Conservation (phyloP, 106 monocot genomes). For the Dioscorea alata region DNA sequence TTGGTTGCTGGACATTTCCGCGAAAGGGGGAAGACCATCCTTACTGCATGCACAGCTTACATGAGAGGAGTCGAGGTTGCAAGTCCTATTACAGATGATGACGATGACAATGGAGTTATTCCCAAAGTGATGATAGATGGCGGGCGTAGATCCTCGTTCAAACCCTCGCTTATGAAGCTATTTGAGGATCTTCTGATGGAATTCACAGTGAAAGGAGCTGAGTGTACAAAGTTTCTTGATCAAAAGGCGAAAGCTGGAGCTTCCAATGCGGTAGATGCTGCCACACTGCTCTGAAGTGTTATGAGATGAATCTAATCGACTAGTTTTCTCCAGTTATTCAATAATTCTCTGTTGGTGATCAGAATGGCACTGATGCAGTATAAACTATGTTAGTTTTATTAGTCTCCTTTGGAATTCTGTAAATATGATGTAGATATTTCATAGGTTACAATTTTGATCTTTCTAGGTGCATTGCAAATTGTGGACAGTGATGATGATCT, state of each 20-base stretch:
- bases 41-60: constrained; percentile 43
- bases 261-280: constrained; percentile 1
- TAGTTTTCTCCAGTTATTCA: too few species aligned
- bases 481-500: too few species aligned
- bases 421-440: too few species aligned
- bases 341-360: too few species aligned
- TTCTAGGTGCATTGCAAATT: too few species aligned
- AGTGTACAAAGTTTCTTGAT: constrained; percentile 25
- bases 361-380: too few species aligned
- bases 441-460: too few species aligned
- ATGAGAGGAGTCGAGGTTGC: constrained; percentile 15
- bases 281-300: not conserved
- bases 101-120: not conserved
- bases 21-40: constrained; percentile 25
- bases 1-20: constrained; percentile 46
- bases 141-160: constrained; percentile 9
- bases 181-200: constrained; percentile 41
- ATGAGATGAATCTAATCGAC: too few species aligned
- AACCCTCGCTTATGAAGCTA: constrained; percentile 16
- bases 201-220: constrained; percentile 37
- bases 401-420: too few species aligned
- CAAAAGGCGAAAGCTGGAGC: constrained; percentile 17
- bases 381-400: too few species aligned
- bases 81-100: not conserved
- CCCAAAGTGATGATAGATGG: not conserved